Evolutionary conservation across 345 rosid species (phyloP).

Genomic region (Rhodamnia rubescens): DNA sequence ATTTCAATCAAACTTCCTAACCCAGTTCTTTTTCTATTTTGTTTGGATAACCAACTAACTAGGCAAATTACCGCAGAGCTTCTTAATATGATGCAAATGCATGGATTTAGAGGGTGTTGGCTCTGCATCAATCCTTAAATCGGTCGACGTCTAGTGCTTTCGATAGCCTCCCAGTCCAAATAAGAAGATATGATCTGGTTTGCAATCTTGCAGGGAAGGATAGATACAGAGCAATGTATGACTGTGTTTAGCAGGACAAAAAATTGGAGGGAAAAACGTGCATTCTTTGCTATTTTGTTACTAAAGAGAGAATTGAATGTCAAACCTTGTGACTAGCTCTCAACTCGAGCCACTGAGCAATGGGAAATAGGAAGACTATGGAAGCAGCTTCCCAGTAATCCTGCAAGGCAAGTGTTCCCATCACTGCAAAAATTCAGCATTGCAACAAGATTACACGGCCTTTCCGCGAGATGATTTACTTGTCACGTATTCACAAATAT

Average conservation of each 20-base stretch:
- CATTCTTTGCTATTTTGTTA: background rate
- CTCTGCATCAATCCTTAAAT: too few species aligned
- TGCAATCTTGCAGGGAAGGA: too few species aligned
- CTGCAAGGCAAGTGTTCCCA: conserved; percentile 52
- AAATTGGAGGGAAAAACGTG: background rate
- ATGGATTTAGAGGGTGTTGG: too few species aligned
- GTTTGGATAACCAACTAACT: background rate
- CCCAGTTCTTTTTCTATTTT: background rate
- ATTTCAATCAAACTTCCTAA: background rate
- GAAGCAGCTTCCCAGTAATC: conserved; percentile 73
- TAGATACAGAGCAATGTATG: too few species aligned
- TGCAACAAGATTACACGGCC: background rate
- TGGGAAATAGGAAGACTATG: conserved; percentile 68
- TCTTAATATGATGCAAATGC: too few species aligned
- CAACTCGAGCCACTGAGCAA: conserved; percentile 76
- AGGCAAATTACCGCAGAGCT: too few species aligned
- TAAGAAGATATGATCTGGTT: too few species aligned
- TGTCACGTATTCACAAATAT: background rate
- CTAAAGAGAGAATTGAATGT: background rate
- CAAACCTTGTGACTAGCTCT: conserved; percentile 72
- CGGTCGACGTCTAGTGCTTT: too few species aligned
- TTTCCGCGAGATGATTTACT: background rate
- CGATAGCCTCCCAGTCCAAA: too few species aligned
- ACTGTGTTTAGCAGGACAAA: background rate
- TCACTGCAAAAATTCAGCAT: conserved; percentile 30